Evolutionary conservation across 805 yeast genomes (phyloP).

Genomic region (Candida endomychidarum): DNA sequence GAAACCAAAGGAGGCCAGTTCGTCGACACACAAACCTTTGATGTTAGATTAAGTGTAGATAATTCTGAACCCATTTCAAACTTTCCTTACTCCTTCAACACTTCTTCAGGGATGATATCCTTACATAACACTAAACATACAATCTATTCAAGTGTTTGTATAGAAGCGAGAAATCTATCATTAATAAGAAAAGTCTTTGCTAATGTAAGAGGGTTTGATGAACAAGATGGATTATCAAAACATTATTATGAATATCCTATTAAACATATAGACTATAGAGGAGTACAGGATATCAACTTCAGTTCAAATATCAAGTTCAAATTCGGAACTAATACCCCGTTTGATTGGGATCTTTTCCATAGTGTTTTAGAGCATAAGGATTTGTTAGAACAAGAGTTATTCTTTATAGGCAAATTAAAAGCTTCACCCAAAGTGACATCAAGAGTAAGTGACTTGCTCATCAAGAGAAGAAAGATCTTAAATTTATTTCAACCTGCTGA

Average conservation of each 20-base stretch:
- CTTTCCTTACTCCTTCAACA: too few species aligned
- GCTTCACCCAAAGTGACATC: not conserved
- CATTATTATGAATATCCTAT: conserved; percentile 11
- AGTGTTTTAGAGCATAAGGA: not conserved
- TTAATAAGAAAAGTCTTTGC: conserved; percentile 4
- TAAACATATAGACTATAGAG: conserved; percentile 12
- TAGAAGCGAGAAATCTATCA: not conserved
- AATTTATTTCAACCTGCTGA: conserved; percentile 9
- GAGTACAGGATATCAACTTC: not conserved
- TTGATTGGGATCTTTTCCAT: conserved; percentile 5
- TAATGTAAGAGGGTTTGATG: conserved; percentile 8
- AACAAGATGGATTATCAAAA: conserved; percentile 8
- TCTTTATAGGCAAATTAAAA: not conserved
- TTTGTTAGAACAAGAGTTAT: conserved; percentile 3
- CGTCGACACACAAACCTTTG: not conserved
- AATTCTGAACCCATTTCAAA: not conserved
- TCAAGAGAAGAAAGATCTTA: not conserved
- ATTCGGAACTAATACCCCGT: not conserved
- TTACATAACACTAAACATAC: conserved; percentile 5
- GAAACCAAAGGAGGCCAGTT: conserved; percentile 1
- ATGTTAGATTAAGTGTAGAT: not conserved
- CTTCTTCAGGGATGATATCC: conserved; percentile 11
- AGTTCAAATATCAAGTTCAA: not conserved
- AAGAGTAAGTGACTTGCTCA: conserved; percentile 1
- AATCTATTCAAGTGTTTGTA: conserved; percentile 4